phyloP scores from a whole-genome alignment of 1,139 yeast species.

The Yamadazyma atlantica region DNA sequence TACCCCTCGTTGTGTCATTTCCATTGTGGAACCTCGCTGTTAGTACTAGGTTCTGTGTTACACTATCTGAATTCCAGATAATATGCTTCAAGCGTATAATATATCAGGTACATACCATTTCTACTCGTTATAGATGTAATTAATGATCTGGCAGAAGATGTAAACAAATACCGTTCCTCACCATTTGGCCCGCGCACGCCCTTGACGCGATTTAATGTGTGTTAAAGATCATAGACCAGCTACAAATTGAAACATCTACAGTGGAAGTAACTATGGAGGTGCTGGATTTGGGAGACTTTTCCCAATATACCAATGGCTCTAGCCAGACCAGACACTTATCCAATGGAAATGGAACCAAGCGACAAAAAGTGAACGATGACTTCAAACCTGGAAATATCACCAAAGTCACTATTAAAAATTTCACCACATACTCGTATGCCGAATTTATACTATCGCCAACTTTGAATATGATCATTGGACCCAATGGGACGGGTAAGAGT shows the following conservation, averaged over 20 bases:
- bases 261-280: not conserved
- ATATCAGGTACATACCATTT: not conserved
- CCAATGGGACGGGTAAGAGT: conserved; percentile 96
- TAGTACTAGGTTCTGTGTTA: too few relatives aligned
- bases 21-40: too few relatives aligned
- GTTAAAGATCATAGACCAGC: too few relatives aligned
- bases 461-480: conserved; percentile 91
- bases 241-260: not conserved
- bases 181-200: not conserved
- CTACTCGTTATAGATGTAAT: not conserved
- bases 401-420: conserved; percentile 66
- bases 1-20: too few relatives aligned
- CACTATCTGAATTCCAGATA: too few relatives aligned
- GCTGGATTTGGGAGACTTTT: not conserved
- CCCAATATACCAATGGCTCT: not conserved
- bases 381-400: conserved; percentile 65
- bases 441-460: conserved; percentile 82
- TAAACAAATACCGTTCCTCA: not conserved
- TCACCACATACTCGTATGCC: conserved; percentile 79
- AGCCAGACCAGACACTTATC: not conserved
- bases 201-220: not conserved
- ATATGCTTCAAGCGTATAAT: too few relatives aligned
- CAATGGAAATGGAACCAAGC: not conserved
- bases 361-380: conserved; percentile 5
- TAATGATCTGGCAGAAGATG: not conserved